phyloP scores from a whole-genome alignment of 2,329 filamentous ascomycete genomes.

The Paecilomyces sp. region DNA sequence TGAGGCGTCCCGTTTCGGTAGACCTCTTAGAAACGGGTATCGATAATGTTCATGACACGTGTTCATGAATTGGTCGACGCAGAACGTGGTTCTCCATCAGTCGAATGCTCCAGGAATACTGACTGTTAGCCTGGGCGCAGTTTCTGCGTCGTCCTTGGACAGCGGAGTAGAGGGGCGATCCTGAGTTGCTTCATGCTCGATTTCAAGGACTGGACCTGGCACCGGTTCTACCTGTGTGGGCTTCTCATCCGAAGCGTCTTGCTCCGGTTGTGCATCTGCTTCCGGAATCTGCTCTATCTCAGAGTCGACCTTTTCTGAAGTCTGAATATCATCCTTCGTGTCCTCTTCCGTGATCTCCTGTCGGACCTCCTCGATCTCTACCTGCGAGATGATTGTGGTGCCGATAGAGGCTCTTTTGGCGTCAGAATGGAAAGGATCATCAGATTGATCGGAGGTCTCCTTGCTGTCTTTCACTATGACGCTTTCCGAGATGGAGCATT shows the following conservation, averaged over 20 bases:
- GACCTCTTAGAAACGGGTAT: neutral
- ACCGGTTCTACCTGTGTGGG: neutral
- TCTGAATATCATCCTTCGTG: neutral
- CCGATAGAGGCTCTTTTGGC: constrained; percentile 10
- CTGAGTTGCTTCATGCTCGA: neutral
- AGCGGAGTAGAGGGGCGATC: neutral
- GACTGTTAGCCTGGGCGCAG: neutral
- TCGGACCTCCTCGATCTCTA: constrained; percentile 2
- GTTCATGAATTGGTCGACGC: neutral
- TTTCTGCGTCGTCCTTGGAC: neutral
- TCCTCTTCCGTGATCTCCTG: neutral
- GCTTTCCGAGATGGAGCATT: neutral
- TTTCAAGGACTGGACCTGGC: neutral
- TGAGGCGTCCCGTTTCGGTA: neutral
- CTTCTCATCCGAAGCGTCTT: neutral
- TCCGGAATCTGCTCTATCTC: neutral
- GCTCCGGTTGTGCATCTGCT: neutral
- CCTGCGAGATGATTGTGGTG: constrained; percentile 7
- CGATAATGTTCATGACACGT: neutral
- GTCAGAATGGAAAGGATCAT: constrained; percentile 12
- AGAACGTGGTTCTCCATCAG: neutral
- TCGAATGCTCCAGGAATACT: neutral
- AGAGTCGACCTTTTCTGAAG: neutral
- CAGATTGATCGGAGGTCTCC: neutral
- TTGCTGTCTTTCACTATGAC: neutral